These are phyloP conservation scores for Neonectria hederae DNA, from an alignment of 2,329 filamentous ascomycete species.

Conservation along the genomic window DNA sequence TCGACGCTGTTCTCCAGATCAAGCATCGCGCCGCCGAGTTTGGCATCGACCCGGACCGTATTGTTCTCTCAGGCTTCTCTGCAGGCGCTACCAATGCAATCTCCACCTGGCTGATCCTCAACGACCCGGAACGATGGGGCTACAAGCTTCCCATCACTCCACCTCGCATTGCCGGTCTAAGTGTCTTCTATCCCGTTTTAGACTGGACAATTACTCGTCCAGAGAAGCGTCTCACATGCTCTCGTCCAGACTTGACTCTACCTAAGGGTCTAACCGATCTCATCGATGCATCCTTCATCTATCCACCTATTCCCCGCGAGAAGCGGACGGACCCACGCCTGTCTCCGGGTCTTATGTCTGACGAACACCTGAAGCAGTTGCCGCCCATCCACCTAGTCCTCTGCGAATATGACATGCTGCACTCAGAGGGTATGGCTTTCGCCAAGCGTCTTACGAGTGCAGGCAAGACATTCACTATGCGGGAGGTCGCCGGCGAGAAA, in stretches of 20 bases:
- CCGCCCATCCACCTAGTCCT: constrained; percentile 66
- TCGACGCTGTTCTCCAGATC: constrained; percentile 71
- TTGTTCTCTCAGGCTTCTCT: constrained; percentile 72
- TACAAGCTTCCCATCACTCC: constrained; percentile 51
- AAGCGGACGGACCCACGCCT: constrained; percentile 63
- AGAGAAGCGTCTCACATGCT: constrained; percentile 63
- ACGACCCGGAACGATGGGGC: constrained; percentile 53
- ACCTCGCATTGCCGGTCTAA: constrained; percentile 61
- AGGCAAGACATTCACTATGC: constrained; percentile 49
- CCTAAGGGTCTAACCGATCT: constrained; percentile 67
- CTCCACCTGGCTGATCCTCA: constrained; percentile 57
- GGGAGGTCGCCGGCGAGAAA: constrained; percentile 57
- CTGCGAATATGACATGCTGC: constrained; percentile 74
- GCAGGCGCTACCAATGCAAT: constrained; percentile 68
- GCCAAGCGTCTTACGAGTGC: constrained; percentile 61
- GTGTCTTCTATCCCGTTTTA: constrained; percentile 70
- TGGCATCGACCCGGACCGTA: constrained; percentile 62
- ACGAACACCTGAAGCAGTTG: constrained; percentile 62
- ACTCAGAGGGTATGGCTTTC: constrained; percentile 68
- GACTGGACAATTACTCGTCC: constrained; percentile 68
- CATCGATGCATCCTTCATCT: constrained; percentile 70
- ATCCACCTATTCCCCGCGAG: constrained; percentile 57
- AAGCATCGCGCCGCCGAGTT: constrained; percentile 65
- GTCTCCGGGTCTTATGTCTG: constrained; percentile 65
- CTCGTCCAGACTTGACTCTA: constrained; percentile 66